Conservation (phyloP, 2,329 filamentous ascomycete genomes). For the Ophiostoma ulmi region DNA sequence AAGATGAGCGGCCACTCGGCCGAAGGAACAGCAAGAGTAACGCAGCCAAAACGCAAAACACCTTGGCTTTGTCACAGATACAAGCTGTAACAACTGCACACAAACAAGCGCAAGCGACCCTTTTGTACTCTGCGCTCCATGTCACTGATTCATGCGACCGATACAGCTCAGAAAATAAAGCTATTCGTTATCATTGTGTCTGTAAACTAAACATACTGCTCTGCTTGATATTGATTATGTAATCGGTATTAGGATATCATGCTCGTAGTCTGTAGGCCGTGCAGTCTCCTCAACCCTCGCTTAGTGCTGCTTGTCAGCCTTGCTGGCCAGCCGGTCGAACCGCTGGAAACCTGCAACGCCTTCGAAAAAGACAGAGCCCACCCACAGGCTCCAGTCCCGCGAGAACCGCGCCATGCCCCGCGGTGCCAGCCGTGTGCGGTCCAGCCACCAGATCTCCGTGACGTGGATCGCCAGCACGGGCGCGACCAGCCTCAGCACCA, state of each 20-base stretch:
- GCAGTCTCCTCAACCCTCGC: too few relatives aligned
- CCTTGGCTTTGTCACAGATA: not conserved
- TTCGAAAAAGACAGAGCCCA: slow-evolving; percentile 49
- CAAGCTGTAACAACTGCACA: not conserved
- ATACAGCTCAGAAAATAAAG: not conserved
- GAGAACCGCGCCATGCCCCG: slow-evolving; percentile 45
- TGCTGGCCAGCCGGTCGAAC: slow-evolving; percentile 39
- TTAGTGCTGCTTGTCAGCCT: slow-evolving; percentile 18
- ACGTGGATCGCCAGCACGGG: slow-evolving; percentile 61
- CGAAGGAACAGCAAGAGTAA: not conserved
- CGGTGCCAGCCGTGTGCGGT: slow-evolving; percentile 42
- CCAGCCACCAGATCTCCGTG: slow-evolving; percentile 55
- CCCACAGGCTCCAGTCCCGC: slow-evolving; percentile 53
- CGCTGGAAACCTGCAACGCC: slow-evolving; percentile 47
- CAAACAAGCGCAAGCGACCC: too few relatives aligned
- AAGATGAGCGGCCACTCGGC: not conserved
- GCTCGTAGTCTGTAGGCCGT: too few relatives aligned
- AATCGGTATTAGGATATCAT: not conserved
- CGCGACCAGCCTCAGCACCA: slow-evolving; percentile 55
- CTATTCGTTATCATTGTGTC: not conserved
- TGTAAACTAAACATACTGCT: too few relatives aligned
- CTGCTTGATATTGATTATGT: not conserved
- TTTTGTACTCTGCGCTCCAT: too few relatives aligned
- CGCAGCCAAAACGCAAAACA: not conserved
- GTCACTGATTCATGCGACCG: too few relatives aligned